These are phyloP conservation scores for Metschnikowia henanensis DNA, from an alignment of 805 yeast genomes.

Conservation along the genomic window DNA sequence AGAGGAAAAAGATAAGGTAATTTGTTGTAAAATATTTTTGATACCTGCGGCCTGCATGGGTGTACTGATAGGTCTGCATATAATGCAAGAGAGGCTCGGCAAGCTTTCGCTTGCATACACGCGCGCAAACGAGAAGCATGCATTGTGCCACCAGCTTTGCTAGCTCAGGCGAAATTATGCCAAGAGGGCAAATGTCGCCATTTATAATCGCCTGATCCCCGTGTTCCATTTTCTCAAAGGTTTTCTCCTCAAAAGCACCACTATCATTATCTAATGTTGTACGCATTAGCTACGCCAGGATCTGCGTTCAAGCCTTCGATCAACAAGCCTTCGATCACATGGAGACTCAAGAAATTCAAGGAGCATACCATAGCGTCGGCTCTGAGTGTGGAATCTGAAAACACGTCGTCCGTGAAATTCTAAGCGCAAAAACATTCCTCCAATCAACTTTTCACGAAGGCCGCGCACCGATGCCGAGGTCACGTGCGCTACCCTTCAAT, in stretches of 20 bases:
- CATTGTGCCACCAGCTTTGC: neutral
- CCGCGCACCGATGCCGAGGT: too few relatives aligned
- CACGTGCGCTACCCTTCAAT: too few relatives aligned
- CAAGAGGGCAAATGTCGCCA: neutral
- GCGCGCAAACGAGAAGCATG: conserved; percentile 3
- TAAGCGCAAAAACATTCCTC: neutral
- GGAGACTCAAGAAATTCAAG: conserved; percentile 40
- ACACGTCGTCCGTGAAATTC: neutral
- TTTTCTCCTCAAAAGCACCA: neutral
- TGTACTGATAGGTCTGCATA: neutral
- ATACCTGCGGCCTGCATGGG: neutral
- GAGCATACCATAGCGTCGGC: conserved; percentile 17
- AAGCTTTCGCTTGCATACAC: neutral
- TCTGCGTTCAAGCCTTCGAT: conserved; percentile 40
- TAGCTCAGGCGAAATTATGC: neutral
- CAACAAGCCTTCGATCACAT: conserved; percentile 31
- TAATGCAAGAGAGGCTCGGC: neutral
- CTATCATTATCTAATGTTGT: too few relatives aligned
- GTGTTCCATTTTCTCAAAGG: neutral
- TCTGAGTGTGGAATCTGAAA: conserved; percentile 5
- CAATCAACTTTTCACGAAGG: neutral
- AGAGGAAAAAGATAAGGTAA: too few relatives aligned
- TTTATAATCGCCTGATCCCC: neutral
- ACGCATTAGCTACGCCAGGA: conserved; percentile 35
- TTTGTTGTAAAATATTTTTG: too few relatives aligned